Percentiles rank a stretch among this genome's conserved stretches.
These are phyloP conservation scores for Nemania sp. DNA, from an alignment of 2,329 filamentous ascomycete species.

Conservation along the genomic window DNA sequence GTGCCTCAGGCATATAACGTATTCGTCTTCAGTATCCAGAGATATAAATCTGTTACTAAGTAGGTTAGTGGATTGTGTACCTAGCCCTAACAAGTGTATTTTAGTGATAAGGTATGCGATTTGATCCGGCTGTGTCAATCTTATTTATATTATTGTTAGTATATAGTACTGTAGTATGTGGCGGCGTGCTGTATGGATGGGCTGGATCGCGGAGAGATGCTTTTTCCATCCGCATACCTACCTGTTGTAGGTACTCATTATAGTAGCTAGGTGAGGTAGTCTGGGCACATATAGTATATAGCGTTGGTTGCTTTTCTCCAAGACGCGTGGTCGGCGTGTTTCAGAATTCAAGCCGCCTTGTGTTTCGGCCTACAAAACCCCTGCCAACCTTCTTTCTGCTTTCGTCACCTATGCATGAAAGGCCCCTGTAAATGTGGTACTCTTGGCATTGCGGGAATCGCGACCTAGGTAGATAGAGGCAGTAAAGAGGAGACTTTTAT, in stretches of 20 bases:
- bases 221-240: not conserved
- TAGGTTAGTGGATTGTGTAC: too few species aligned
- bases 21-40: not conserved
- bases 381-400: slow-evolving; percentile 23
- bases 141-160: not conserved
- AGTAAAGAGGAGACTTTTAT: not conserved
- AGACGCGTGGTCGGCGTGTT: slow-evolving; percentile 26
- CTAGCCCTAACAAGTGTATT: not conserved
- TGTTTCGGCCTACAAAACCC: slow-evolving; percentile 29
- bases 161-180: too few species aligned
- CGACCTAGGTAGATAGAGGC: too few species aligned
- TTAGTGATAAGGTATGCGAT: not conserved
- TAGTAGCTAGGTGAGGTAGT: too few species aligned
- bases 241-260: not conserved
- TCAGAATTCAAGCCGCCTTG: slow-evolving; percentile 28
- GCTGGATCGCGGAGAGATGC: too few species aligned
- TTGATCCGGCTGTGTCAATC: not conserved
- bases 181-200: too few species aligned
- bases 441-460: slow-evolving; percentile 26
- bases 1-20: too few species aligned
- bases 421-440: slow-evolving; percentile 25
- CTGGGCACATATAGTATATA: not conserved
- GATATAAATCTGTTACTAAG: too few species aligned
- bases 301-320: not conserved
- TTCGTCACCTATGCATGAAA: slow-evolving; percentile 30